These are phyloP conservation scores for Chalciporus sp. DNA, from an alignment of 1,284 basidiomycete genomes.

Conservation along the genomic window DNA sequence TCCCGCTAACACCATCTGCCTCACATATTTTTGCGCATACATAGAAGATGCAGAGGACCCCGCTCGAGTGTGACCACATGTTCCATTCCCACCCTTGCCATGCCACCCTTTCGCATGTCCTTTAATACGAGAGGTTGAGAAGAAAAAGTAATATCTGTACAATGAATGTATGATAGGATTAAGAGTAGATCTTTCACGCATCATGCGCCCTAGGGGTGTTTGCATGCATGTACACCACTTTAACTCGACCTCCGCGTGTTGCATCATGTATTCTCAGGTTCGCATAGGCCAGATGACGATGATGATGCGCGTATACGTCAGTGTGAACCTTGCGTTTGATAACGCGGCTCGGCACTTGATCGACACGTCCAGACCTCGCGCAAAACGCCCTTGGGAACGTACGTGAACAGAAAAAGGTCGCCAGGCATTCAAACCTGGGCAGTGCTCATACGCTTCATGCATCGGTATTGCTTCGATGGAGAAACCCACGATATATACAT, in stretches of 20 bases:
- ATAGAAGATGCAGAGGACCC: conserved; percentile 25
- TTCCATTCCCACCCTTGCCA: conserved; percentile 16
- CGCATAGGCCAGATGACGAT: background rate
- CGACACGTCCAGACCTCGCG: background rate
- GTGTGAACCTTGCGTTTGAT: background rate
- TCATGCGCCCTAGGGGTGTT: background rate
- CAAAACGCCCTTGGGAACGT: background rate
- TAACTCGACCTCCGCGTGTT: background rate
- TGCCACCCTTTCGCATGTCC: conserved; percentile 21
- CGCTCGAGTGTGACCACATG: conserved; percentile 23
- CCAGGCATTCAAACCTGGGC: background rate
- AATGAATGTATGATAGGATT: conserved; percentile 33
- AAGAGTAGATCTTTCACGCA: conserved; percentile 6
- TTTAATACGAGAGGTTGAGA: conserved; percentile 15
- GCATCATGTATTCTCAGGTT: background rate
- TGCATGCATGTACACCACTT: too few relatives aligned
- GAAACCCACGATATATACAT: background rate
- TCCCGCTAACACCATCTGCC: conserved; percentile 2
- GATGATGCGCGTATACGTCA: background rate
- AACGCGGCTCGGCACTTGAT: background rate
- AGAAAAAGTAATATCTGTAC: conserved; percentile 29
- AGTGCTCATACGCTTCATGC: background rate
- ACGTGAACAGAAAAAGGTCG: background rate
- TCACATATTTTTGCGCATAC: conserved; percentile 14
- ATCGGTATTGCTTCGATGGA: background rate